Evolutionary conservation across 2,329 filamentous ascomycete species (phyloP).

Genomic region (Fusarium setosum): DNA sequence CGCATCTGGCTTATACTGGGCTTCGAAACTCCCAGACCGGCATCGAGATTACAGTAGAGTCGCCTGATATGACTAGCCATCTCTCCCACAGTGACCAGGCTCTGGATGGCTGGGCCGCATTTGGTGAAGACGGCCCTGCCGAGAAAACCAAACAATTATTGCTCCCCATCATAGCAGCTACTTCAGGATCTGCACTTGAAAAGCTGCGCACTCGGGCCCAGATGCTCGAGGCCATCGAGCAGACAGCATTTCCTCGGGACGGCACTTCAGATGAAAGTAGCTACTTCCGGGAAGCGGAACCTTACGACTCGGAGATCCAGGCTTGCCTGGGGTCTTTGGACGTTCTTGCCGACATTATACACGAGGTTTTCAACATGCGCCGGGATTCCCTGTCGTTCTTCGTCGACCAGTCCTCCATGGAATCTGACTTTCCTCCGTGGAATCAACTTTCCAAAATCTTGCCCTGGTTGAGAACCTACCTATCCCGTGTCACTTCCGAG

Average conservation of each 20-base stretch:
- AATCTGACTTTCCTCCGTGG: not conserved
- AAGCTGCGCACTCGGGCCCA: conserved; percentile 4
- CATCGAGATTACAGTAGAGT: not conserved
- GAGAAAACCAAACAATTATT: conserved; percentile 7
- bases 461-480: conserved; percentile 30
- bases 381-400: not conserved
- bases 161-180: conserved; percentile 27
- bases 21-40: conserved; percentile 6
- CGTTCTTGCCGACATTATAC: conserved; percentile 17
- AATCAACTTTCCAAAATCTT: conserved; percentile 22
- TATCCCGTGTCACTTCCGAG: conserved; percentile 39
- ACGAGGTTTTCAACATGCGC: conserved; percentile 5
- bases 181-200: conserved; percentile 15
- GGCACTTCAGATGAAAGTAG: not conserved
- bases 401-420: not conserved
- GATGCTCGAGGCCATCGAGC: not conserved
- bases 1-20: conserved; percentile 30
- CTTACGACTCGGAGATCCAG: not conserved
- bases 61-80: not conserved
- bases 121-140: conserved; percentile 20
- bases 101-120: not conserved
- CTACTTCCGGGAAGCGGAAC: not conserved
- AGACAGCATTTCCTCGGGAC: conserved; percentile 1
- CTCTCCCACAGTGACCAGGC: not conserved
- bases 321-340: conserved; percentile 22